Evolutionary conservation across 441 rosid genomes (phyloP).

Genomic region (Hypseocharis bilobata): DNA sequence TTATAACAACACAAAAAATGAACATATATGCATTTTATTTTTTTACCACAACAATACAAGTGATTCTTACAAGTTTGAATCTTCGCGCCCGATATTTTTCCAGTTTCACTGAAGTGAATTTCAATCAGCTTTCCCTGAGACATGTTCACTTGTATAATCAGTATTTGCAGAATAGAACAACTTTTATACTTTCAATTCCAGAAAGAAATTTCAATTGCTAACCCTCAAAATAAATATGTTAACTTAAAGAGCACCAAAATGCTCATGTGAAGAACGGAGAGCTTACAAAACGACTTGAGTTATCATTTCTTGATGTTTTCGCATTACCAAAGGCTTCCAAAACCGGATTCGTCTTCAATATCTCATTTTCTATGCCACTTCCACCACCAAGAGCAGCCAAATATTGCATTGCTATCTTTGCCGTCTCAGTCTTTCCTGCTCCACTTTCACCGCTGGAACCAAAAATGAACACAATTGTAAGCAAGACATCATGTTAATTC

Average conservation of each 20-base stretch:
- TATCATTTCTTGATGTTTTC: slow-evolving; percentile 85
- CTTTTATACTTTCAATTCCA: background rate
- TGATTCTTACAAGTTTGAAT: slow-evolving; percentile 89
- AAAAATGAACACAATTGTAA: slow-evolving; percentile 22
- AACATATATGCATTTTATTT: slow-evolving; percentile 1
- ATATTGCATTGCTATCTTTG: slow-evolving; percentile 98
- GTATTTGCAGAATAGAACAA: slow-evolving; percentile 15
- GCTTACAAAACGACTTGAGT: slow-evolving; percentile 98
- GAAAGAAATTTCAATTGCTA: background rate
- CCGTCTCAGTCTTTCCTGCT: slow-evolving; percentile 98
- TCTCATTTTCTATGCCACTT: slow-evolving; percentile 93
- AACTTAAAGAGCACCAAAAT: slow-evolving; percentile 4
- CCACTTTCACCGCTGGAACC: slow-evolving; percentile 94
- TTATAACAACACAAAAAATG: slow-evolving; percentile 17
- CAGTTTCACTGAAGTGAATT: slow-evolving; percentile 90
- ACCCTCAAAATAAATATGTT: background rate
- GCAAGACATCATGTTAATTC: too few species aligned
- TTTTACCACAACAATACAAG: slow-evolving; percentile 13
- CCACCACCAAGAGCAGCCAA: slow-evolving; percentile 99
- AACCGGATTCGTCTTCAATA: slow-evolving; percentile 88
- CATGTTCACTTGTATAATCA: slow-evolving; percentile 25
- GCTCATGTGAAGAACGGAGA: slow-evolving; percentile 23
- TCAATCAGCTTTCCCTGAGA: slow-evolving; percentile 90
- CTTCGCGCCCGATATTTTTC: slow-evolving; percentile 94
- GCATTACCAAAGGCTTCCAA: slow-evolving; percentile 99